phyloP scores from a whole-genome alignment of 2,329 filamentous ascomycete genomes.

The Cladorrhinum sp. region DNA sequence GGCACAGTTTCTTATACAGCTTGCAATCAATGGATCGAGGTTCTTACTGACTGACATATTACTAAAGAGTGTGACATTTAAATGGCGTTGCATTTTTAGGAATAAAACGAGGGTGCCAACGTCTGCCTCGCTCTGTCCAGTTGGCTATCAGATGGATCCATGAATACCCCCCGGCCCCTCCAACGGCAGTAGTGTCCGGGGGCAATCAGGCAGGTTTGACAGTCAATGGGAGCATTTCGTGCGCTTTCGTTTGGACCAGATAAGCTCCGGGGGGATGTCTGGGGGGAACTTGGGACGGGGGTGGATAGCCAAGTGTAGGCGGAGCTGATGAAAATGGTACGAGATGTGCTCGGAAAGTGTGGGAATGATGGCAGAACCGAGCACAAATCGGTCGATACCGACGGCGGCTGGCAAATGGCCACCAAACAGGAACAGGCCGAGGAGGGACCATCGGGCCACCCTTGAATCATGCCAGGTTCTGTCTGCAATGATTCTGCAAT shows the following conservation, averaged over 20 bases:
- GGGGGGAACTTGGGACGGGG: constrained; percentile 4
- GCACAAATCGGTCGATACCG: constrained; percentile 33
- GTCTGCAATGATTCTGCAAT: neutral
- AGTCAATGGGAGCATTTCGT: neutral
- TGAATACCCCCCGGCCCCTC: neutral
- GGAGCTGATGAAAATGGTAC: constrained; percentile 33
- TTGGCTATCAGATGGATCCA: neutral
- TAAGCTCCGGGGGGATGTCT: constrained; percentile 17
- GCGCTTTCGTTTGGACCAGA: constrained; percentile 10
- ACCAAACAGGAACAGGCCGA: constrained; percentile 14
- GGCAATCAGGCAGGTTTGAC: constrained; percentile 15
- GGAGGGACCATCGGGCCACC: constrained; percentile 26
- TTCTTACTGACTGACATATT: neutral
- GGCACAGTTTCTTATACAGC: constrained; percentile 1
- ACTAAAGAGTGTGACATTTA: neutral
- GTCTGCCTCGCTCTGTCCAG: neutral
- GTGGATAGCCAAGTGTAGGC: constrained; percentile 15
- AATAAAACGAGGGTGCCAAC: neutral
- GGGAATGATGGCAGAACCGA: constrained; percentile 26
- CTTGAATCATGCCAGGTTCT: constrained; percentile 25
- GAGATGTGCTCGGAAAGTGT: constrained; percentile 28
- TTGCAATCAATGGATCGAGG: too few relatives aligned
- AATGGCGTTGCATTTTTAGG: neutral
- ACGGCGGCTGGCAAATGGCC: constrained; percentile 24
- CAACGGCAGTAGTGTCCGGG: constrained; percentile 1